These are phyloP conservation scores for Balansia obtecta DNA, from an alignment of 2,329 filamentous ascomycete species.

Conservation along the genomic window DNA sequence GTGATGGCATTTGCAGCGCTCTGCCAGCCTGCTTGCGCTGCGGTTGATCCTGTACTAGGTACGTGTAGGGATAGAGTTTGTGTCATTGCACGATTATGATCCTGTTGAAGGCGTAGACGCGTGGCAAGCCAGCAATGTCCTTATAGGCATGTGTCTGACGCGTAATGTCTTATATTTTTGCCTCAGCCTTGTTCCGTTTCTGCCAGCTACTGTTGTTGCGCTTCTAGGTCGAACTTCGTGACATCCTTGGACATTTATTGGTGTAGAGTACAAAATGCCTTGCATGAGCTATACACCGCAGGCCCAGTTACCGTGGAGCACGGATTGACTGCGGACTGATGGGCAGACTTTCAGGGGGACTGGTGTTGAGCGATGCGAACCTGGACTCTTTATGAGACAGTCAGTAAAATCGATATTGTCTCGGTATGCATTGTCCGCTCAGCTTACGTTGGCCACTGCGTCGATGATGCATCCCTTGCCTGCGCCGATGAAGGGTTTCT, in stretches of 20 bases:
- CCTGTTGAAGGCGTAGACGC: conserved; percentile 37
- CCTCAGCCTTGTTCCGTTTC: conserved; percentile 35
- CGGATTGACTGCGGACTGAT: background rate
- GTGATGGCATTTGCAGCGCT: conserved; percentile 30
- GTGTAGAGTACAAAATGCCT: conserved; percentile 41
- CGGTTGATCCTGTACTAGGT: conserved; percentile 42
- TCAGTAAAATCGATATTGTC: background rate
- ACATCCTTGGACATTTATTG: conserved; percentile 35
- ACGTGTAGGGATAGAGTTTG: conserved; percentile 43
- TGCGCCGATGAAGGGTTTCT: background rate
- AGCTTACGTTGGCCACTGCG: background rate
- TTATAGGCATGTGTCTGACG: conserved; percentile 44
- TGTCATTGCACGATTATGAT: conserved; percentile 40
- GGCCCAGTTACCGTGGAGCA: conserved; percentile 16
- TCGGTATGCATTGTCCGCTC: too few species aligned
- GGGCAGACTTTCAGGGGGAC: background rate
- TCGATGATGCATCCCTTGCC: background rate
- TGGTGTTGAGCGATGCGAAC: background rate
- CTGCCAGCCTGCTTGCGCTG: conserved; percentile 27
- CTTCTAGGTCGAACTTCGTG: background rate
- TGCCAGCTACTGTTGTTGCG: background rate
- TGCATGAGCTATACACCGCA: conserved; percentile 43
- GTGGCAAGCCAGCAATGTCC: conserved; percentile 35
- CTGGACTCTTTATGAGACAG: background rate
- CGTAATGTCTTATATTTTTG: conserved; percentile 36